Evolutionary conservation across 1,139 yeast genomes (phyloP), one percentile per base, ranked within the genome.

Genomic region (Citeromyces hawaiiensis): DNA sequence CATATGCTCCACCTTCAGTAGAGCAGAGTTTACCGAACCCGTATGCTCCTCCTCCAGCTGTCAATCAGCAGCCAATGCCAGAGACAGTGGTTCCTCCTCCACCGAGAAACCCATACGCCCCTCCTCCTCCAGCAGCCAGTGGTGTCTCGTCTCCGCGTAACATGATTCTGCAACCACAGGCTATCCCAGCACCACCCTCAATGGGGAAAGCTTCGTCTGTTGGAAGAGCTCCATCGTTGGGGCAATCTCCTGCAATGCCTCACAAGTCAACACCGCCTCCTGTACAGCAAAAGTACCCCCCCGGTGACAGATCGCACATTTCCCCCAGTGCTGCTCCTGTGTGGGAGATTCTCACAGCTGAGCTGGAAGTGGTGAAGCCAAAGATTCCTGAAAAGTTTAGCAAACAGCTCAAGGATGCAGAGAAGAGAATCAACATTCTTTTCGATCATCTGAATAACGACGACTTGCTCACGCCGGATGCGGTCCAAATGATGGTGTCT

Each of bases 381-480:
- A 65, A 66, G 38, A 72, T 87, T 38, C 96, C 96, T 17, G 83
- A 75, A 42, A 79, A 74, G 55, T 86, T 74, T 54, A 58, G 68
- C 33, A 80, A 76, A 46, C 96, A 87, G 53, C 73, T 83, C 38
- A 66, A 64, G 40, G 97, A 91, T 56, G 79, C 94, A 56, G 91
- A 78, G 50, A 81, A 81, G 62, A 74, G 97, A 56, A 63, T 91
- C 44, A 72, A 75, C 48, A 71, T 86, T 43, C 66, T 91, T 50
- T 86, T 72, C 57, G 91, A 80, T 50, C 91, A 80, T 52, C 72
- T 91, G 63, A 83, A 82, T 57, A 83, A 80, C 49, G 76, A 73
- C 44, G 91, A 81, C 40, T 60, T 78, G 46, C 59, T 85, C 47
- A 65, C 82, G 1, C 63, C 61, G 7, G 76, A 65, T n/a, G 71